Percentiles rank a stretch among this genome's conserved stretches.
Evolutionary conservation across 768 basidiomycete genomes (phyloP).

Genomic region (Sporobolomyces phaffii): DNA sequence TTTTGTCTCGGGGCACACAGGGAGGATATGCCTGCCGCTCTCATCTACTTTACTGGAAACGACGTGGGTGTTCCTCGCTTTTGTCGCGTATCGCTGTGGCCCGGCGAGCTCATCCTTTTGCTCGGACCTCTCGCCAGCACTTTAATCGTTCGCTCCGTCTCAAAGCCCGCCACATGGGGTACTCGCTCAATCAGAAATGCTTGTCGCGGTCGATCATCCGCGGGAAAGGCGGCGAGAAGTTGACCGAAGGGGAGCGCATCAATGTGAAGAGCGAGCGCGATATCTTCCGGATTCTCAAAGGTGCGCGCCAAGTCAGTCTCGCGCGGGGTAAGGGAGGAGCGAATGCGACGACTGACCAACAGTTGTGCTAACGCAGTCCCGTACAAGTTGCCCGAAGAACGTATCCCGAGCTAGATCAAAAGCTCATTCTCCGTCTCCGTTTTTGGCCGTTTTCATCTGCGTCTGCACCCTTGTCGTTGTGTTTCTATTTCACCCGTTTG

Average conservation of each 20-base stretch:
- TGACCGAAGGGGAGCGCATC: conserved; percentile 43
- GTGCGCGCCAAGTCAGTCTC: too few species aligned
- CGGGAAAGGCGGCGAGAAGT: conserved; percentile 41
- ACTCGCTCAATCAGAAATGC: conserved; percentile 47
- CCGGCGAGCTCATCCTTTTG: background rate
- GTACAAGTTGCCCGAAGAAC: background rate
- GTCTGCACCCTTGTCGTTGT: too few species aligned
- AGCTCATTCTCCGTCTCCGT: background rate
- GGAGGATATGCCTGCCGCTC: conserved; percentile 22
- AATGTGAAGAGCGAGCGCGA: conserved; percentile 9
- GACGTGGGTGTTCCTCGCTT: background rate
- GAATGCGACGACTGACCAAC: too few species aligned
- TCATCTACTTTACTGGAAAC: conserved; percentile 27
- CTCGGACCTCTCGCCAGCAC: conserved; percentile 19
- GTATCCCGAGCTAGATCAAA: conserved; percentile 2
- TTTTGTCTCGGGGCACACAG: background rate
- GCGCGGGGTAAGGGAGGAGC: too few species aligned
- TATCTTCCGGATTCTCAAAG: conserved; percentile 9
- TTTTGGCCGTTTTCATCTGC: too few species aligned
- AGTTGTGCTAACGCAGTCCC: too few species aligned
- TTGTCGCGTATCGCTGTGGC: background rate
- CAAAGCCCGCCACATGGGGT: conserved; percentile 43
- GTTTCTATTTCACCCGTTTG: too few species aligned
- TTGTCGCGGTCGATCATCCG: conserved; percentile 42
- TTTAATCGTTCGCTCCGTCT: conserved; percentile 46